These are phyloP conservation scores for Hyphopichia homilentoma DNA, from an alignment of 805 yeast species.

Conservation along the genomic window DNA sequence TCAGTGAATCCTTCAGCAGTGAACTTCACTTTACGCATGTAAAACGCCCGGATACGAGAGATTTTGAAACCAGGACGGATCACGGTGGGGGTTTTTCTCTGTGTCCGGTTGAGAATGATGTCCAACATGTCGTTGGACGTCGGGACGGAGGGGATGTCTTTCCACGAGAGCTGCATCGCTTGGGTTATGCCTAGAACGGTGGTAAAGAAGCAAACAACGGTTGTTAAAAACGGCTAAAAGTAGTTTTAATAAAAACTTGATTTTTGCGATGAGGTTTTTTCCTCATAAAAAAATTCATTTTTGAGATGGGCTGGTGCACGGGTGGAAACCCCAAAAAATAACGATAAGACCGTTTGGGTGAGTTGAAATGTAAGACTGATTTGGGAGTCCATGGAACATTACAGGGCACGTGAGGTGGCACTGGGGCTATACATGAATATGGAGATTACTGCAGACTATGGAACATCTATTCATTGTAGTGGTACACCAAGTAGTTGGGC, in stretches of 20 bases:
- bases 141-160: constrained; percentile 95
- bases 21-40: constrained; percentile 96
- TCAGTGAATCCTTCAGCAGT: constrained; percentile 96
- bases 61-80: constrained; percentile 95
- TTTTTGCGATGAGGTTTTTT: too few relatives aligned
- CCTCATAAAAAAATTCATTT: too few relatives aligned
- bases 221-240: too few relatives aligned
- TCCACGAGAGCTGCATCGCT: constrained; percentile 98
- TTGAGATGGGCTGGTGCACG: too few relatives aligned
- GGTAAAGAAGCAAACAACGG: too few relatives aligned
- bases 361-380: too few relatives aligned
- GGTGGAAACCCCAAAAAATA: too few relatives aligned
- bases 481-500: constrained; percentile 92
- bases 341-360: too few relatives aligned
- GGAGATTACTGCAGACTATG: not conserved
- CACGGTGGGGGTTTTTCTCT: constrained; percentile 98
- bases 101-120: constrained; percentile 94
- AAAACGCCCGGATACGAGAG: constrained; percentile 93
- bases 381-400: too few relatives aligned
- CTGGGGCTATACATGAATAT: not conserved
- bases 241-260: too few relatives aligned
- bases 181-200: too few relatives aligned
- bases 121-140: constrained; percentile 90
- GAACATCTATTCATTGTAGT: constrained; percentile 64
- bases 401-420: too few relatives aligned